A percentile compares a stretch with the other conserved stretches of the same genome.
Evolutionary conservation across 306 rosid species (phyloP).

Genomic region (Myrica gale): DNA sequence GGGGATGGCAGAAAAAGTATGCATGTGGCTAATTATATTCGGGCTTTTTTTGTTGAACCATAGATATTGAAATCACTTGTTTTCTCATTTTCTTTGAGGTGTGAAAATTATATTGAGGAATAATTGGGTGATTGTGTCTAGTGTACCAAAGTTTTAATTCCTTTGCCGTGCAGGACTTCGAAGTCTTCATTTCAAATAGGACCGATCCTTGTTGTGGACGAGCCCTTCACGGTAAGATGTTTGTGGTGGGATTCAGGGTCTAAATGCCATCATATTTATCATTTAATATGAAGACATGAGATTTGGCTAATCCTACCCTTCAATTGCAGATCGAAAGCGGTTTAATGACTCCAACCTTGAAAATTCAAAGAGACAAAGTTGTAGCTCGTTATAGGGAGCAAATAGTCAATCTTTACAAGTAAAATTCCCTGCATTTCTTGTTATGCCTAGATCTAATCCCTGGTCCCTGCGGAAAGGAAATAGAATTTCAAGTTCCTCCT

Average conservation of each 20-base stretch:
- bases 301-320: constrained; percentile 23
- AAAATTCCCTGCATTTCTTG: neutral
- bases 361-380: constrained; percentile 77
- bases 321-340: constrained; percentile 75
- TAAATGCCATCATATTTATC: constrained; percentile 12
- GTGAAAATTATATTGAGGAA: neutral
- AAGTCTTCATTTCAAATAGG: constrained; percentile 78
- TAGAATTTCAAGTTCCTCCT: too few relatives aligned
- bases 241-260: neutral
- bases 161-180: constrained; percentile 59
- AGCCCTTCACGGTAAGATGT: constrained; percentile 75
- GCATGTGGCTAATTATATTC: too few relatives aligned
- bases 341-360: constrained; percentile 90
- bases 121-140: neutral
- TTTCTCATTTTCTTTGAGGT: neutral
- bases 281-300: constrained; percentile 8
- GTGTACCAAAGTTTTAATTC: neutral
- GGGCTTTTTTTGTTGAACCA: neutral
- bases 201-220: constrained; percentile 72
- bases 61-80: neutral
- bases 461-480: too few relatives aligned
- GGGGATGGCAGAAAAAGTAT: neutral
- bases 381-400: constrained; percentile 53
- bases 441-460: too few relatives aligned
- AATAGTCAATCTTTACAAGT: constrained; percentile 69